Percentiles rank a stretch among this genome's conserved stretches.
Conservation (phyloP, 2,329 filamentous ascomycete genomes). For the Alternaria conjuncta region DNA sequence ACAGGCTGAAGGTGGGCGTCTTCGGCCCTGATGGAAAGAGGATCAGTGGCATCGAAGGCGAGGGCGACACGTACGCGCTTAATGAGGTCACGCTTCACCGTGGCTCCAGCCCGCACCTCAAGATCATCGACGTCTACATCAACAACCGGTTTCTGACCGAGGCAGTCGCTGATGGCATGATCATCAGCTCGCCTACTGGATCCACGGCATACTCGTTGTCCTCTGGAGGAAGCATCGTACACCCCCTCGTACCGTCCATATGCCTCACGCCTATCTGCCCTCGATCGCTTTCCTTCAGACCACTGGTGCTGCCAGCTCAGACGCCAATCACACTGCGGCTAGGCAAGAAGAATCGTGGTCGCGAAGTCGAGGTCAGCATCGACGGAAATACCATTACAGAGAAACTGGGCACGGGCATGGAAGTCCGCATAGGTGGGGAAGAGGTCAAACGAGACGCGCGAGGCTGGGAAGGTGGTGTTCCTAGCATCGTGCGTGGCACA, state of each 20-base stretch:
- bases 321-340: slow-evolving; percentile 82
- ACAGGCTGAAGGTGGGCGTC: slow-evolving; percentile 84
- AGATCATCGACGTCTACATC: slow-evolving; percentile 89
- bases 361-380: slow-evolving; percentile 58
- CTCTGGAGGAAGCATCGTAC: slow-evolving; percentile 89
- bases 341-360: slow-evolving; percentile 65
- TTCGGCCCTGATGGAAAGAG: slow-evolving; percentile 72
- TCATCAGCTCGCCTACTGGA: slow-evolving; percentile 91
- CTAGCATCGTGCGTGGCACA: slow-evolving; percentile 79
- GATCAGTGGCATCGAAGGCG: slow-evolving; percentile 39
- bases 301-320: slow-evolving; percentile 85
- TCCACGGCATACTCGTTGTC: slow-evolving; percentile 96
- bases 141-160: slow-evolving; percentile 90
- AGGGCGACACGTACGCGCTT: slow-evolving; percentile 70
- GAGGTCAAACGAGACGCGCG: slow-evolving; percentile 61
- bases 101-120: slow-evolving; percentile 86
- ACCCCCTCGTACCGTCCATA: slow-evolving; percentile 86
- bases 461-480: slow-evolving; percentile 79
- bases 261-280: slow-evolving; percentile 95
- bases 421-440: slow-evolving; percentile 89
- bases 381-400: slow-evolving; percentile 55
- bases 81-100: slow-evolving; percentile 96
- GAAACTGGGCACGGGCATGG: slow-evolving; percentile 60
- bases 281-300: slow-evolving; percentile 88
- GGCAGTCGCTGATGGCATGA: slow-evolving; percentile 92